Conservation (phyloP, 495 filamentous ascomycete species). For the Aspergillus incahuasiensis region DNA sequence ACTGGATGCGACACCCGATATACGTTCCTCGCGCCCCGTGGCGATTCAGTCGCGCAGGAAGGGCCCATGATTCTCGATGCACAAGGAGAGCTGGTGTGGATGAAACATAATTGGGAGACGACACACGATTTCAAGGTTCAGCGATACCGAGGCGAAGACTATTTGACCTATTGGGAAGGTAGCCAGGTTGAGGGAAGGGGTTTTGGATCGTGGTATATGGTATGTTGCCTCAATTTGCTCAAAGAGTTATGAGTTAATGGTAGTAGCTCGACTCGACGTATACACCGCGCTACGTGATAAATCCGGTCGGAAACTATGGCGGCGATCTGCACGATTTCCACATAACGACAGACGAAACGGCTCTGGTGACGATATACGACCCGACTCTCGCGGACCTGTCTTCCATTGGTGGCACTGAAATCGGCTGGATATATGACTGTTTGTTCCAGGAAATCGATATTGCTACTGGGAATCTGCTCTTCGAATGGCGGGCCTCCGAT, state of each 20-base stretch:
- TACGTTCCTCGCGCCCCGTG: slow-evolving; percentile 42
- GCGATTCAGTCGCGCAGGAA: slow-evolving; percentile 37
- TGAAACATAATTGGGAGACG: slow-evolving; percentile 33
- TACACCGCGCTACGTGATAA: slow-evolving; percentile 33
- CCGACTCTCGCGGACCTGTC: slow-evolving; percentile 13
- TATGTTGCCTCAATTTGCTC: slow-evolving; percentile 2
- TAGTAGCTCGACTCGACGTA: slow-evolving; percentile 41
- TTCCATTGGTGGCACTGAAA: slow-evolving; percentile 18
- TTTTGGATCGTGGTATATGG: slow-evolving; percentile 48
- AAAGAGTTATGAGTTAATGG: background rate
- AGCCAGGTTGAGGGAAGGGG: slow-evolving; percentile 45
- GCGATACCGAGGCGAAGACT: slow-evolving; percentile 40
- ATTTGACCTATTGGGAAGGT: slow-evolving; percentile 53
- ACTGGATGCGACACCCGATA: slow-evolving; percentile 39
- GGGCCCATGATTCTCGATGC: slow-evolving; percentile 46
- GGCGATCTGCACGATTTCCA: slow-evolving; percentile 26
- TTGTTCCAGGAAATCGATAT: slow-evolving; percentile 37
- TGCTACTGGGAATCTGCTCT: slow-evolving; percentile 28
- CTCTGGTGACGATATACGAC: slow-evolving; percentile 21
- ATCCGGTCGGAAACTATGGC: slow-evolving; percentile 27
- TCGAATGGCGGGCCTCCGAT: slow-evolving; percentile 34
- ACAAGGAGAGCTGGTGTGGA: slow-evolving; percentile 43
- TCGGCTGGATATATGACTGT: slow-evolving; percentile 33
- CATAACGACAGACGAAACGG: slow-evolving; percentile 20
- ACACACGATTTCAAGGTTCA: slow-evolving; percentile 46